Base-by-base conservation (phyloP, 768 basidiomycete genomes). In the Exidia glandulosa region DNA sequence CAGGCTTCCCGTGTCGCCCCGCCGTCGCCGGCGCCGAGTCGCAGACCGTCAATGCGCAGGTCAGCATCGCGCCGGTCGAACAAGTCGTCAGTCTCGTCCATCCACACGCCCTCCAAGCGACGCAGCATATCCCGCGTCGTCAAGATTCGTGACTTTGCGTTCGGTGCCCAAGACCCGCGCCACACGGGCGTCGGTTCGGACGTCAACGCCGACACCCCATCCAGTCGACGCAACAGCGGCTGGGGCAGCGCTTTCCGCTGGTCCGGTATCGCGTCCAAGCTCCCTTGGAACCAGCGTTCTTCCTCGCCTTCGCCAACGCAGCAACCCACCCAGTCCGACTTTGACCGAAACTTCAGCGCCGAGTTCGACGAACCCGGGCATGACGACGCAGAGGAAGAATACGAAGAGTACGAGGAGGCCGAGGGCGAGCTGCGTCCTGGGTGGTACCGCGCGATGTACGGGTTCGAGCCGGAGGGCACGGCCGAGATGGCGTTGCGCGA, bases 401-500 rank as follows among this genome's bases (percentile, higher is more conserved):
- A 63, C 32, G 60, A 62, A 12, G 60, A 29, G 54, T 33, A 58
- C 29, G 58, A 37, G 32, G 57, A 59, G 2, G 62, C 62, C 3
- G 45, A 52, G n/a, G 60, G 41, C 23, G 76, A 76, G 45, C 76
- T 89, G 2, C 72, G 76, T 25, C 86, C 90, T 0, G 90, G 90
- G 0, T 61, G 87, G 1, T 93, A 93, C 66, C 81, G 85, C 16
- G 88, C 90, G 7, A 13, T 90, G 69, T 93, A 86, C 63, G 77
- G 83, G 3, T 92, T 94, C 63, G 83, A 85, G 61, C 86, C 88
- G 0, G 88, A 91, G 65, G 86, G 88, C 2, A 82, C 81, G 19
- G 86, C 88, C 33, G 91, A 94, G 81, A 90, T 92, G 88, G 76
- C 75, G 48, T 72, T 93, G 59, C 81, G 77, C 63, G 87, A 90